Evolutionary conservation across 805 yeast species (phyloP).

Genomic region (Lipomyces spencermartinsiae): DNA sequence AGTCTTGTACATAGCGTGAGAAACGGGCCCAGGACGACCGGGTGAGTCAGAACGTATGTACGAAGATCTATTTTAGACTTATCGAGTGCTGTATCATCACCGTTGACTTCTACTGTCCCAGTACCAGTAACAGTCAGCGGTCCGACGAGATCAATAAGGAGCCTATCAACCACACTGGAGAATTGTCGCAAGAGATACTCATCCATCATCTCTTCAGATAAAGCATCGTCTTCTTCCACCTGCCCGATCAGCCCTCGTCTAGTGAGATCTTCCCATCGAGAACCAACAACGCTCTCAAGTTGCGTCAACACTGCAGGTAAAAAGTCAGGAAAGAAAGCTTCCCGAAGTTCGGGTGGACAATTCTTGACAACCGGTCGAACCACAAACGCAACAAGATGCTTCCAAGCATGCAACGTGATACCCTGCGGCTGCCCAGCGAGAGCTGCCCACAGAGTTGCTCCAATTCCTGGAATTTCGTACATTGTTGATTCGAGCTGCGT

Average conservation of each 20-base stretch:
- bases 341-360: constrained; percentile 77
- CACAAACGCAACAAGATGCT: constrained; percentile 91
- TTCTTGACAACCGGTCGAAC: constrained; percentile 84
- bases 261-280: constrained; percentile 63
- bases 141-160: constrained; percentile 51
- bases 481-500: constrained; percentile 88
- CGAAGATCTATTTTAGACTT: constrained; percentile 45
- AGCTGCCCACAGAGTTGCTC: constrained; percentile 78
- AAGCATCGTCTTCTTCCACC: constrained; percentile 52
- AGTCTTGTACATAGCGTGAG: constrained; percentile 76
- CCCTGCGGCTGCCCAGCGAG: constrained; percentile 86
- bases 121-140: constrained; percentile 13
- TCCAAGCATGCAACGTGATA: constrained; percentile 93
- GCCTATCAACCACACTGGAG: constrained; percentile 87
- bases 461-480: constrained; percentile 84
- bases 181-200: constrained; percentile 92
- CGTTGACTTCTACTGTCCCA: not conserved
- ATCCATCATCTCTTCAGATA: constrained; percentile 98
- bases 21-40: constrained; percentile 76
- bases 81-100: not conserved
- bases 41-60: constrained; percentile 66
- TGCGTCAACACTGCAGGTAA: constrained; percentile 77
- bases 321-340: constrained; percentile 73
- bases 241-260: constrained; percentile 55
- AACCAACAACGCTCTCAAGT: constrained; percentile 73